Evolutionary conservation across 2,329 filamentous ascomycete genomes (phyloP).

Genomic region (Ceratocystiopsis minuta): DNA sequence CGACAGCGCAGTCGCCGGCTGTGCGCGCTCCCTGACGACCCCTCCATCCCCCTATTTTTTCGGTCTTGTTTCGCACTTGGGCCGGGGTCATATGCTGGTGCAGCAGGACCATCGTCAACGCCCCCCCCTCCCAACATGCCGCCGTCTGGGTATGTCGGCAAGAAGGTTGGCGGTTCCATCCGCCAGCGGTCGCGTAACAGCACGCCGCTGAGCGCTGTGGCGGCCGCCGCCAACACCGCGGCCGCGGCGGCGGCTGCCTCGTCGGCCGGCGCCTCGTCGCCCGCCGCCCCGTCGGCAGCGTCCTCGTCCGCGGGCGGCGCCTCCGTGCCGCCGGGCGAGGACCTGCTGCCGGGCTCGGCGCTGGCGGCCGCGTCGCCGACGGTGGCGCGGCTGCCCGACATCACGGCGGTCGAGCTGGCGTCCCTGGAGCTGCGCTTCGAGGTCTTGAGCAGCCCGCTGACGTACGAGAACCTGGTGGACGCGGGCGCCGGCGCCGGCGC

Average conservation of each 20-base stretch:
- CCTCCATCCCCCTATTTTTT: too few species aligned
- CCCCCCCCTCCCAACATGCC: conserved; percentile 29
- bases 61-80: too few species aligned
- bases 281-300: too few species aligned
- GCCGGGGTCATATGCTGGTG: too few species aligned
- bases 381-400: conserved; percentile 33
- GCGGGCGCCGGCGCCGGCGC: conserved; percentile 31
- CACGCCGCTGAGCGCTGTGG: conserved; percentile 31
- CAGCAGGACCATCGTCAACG: background rate
- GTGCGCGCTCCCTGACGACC: too few species aligned
- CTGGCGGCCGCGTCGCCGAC: conserved; percentile 10
- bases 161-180: conserved; percentile 43
- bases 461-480: conserved; percentile 54
- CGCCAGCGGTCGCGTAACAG: conserved; percentile 62
- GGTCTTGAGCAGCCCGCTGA: conserved; percentile 34
- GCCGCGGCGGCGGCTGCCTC: conserved; percentile 12
- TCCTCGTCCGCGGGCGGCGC: too few species aligned
- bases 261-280: too few species aligned
- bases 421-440: conserved; percentile 48
- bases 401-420: conserved; percentile 39
- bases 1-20: too few species aligned
- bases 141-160: conserved; percentile 24
- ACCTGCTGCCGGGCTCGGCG: too few species aligned
- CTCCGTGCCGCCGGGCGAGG: too few species aligned
- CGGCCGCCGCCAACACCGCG: conserved; percentile 1